phyloP scores from a whole-genome alignment of 257 asterid genomes.

The Solanum chiquidenum region DNA sequence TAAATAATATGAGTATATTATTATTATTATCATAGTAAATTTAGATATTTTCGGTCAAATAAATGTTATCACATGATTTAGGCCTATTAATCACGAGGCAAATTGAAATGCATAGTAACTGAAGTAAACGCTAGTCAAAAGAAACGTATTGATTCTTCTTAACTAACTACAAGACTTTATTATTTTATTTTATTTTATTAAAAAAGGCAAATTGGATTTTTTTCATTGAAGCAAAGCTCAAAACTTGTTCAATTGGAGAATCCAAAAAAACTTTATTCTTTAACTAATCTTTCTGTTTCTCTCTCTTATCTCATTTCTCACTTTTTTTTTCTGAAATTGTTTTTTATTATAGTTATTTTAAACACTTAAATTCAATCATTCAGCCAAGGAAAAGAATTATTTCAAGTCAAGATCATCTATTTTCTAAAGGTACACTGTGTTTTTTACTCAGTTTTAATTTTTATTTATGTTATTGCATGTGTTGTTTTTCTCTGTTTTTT shows the following conservation, averaged over 20 bases:
- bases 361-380: not conserved
- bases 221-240: not conserved
- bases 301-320: not conserved
- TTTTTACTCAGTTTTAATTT: not conserved
- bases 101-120: not conserved
- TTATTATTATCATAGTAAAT: not conserved
- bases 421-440: not conserved
- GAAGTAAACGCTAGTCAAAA: not conserved
- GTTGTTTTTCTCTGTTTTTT: not conserved
- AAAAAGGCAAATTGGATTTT: not conserved
- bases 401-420: not conserved
- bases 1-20: not conserved
- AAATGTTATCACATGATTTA: constrained; percentile 49
- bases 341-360: not conserved
- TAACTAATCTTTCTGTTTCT: not conserved
- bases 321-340: not conserved
- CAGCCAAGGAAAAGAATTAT: not conserved
- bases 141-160: constrained; percentile 27
- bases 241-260: not conserved
- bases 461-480: not conserved
- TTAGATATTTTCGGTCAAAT: not conserved
- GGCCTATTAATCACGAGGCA: constrained; percentile 8
- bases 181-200: no score
- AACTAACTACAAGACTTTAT: constrained; percentile 5
- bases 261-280: not conserved